Evolutionary conservation across 495 filamentous ascomycete species (phyloP).

Genomic region (Neurospora cerealis): DNA sequence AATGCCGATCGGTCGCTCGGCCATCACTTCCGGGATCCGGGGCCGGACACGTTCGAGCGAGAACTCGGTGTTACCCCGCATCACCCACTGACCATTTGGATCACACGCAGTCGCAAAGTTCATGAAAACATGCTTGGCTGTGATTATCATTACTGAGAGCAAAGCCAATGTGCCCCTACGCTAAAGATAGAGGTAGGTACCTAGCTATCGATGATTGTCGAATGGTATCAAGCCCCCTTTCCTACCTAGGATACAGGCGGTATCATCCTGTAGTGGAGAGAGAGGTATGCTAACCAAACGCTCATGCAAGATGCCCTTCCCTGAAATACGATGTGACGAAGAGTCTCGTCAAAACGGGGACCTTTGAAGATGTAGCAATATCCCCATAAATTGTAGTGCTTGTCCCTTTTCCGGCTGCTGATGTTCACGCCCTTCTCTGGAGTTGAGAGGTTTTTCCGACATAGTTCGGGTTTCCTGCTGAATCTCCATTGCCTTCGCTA

Average conservation of each 20-base stretch:
- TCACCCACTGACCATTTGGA: neutral
- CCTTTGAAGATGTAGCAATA: no score
- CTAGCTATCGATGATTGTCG: neutral
- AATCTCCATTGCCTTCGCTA: neutral
- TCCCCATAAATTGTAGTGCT: no score
- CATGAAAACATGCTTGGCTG: neutral
- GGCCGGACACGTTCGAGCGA: neutral
- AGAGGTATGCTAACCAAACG: no score
- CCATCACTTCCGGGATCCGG: neutral
- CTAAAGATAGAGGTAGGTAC: neutral
- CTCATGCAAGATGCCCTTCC: no score
- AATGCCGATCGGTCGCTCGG: neutral
- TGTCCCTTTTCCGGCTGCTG: neutral
- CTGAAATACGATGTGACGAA: no score
- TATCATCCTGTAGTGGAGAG: no score
- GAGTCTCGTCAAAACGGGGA: no score
- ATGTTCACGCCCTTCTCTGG: neutral
- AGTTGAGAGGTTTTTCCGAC: neutral
- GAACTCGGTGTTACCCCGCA: no score
- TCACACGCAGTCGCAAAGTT: neutral
- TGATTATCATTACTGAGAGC: neutral
- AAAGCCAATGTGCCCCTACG: neutral
- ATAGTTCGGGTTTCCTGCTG: neutral
- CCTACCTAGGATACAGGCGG: no score
- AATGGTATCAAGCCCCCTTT: no score